Conservation (phyloP, 768 basidiomycete genomes). For the Boletellus ananiceps region DNA sequence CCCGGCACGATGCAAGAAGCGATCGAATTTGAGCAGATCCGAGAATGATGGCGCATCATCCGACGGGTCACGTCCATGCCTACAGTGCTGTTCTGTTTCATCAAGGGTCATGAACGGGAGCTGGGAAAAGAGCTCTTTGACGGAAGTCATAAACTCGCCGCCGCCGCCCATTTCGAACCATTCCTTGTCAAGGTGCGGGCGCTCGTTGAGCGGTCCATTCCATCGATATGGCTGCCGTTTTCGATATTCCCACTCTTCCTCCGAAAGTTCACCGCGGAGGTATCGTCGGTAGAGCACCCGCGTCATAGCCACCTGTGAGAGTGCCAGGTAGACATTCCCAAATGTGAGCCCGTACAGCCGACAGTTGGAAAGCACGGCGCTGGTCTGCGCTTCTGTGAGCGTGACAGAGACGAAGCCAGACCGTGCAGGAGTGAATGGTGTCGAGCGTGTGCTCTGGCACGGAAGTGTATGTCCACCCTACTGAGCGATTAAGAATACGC, state of each 20-base stretch:
- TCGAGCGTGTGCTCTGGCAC: slow-evolving; percentile 34
- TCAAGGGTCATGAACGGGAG: slow-evolving; percentile 49
- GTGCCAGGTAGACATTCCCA: slow-evolving; percentile 44
- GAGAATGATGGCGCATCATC: slow-evolving; percentile 35
- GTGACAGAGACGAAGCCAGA: slow-evolving; percentile 23
- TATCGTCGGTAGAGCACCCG: slow-evolving; percentile 47
- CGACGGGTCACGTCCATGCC: background rate
- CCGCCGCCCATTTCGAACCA: slow-evolving; percentile 47
- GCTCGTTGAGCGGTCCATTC: slow-evolving; percentile 47
- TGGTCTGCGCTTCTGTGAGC: slow-evolving; percentile 31
- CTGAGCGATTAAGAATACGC: background rate
- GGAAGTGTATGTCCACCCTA: slow-evolving; percentile 60
- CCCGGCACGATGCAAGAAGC: slow-evolving; percentile 43
- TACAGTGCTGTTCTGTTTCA: background rate
- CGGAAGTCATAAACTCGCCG: slow-evolving; percentile 38
- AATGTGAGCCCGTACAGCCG: slow-evolving; percentile 43
- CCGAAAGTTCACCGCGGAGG: slow-evolving; percentile 42
- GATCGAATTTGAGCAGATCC: slow-evolving; percentile 39
- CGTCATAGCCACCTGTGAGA: slow-evolving; percentile 50
- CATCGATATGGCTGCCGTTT: slow-evolving; percentile 46
- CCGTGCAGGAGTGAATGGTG: slow-evolving; percentile 35
- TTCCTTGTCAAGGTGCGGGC: slow-evolving; percentile 43
- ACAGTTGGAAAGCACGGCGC: slow-evolving; percentile 35
- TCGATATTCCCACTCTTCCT: slow-evolving; percentile 50
- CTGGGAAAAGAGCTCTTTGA: slow-evolving; percentile 40